A percentile compares a stretch with the other conserved stretches of the same genome.
Evolutionary conservation across 1,139 yeast genomes (phyloP).

Genomic region (Blastobotrys malaysiensis): DNA sequence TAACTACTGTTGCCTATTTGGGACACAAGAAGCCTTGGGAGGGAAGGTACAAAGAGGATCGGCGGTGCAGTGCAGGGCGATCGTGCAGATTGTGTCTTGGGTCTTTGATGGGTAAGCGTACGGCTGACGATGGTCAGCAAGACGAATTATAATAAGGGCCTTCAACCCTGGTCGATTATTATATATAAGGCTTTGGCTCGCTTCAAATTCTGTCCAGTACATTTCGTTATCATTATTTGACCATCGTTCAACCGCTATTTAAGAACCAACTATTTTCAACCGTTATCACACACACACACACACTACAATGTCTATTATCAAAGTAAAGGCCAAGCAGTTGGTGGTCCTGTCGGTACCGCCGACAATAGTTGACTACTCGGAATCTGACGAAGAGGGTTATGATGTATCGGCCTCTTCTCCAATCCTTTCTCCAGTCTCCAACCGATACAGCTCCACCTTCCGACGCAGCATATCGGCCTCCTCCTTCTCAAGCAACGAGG

Average conservation of each 20-base stretch:
- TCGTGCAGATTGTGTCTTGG: background rate
- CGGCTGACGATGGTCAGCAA: background rate
- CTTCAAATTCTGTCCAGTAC: no score
- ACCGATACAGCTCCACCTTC: background rate
- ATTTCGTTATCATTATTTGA: no score
- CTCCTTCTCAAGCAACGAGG: background rate
- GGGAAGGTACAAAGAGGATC: background rate
- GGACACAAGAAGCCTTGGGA: background rate
- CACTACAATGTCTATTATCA: conserved; percentile 5
- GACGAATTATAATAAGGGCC: background rate
- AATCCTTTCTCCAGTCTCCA: background rate
- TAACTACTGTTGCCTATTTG: background rate
- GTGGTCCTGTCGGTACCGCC: conserved; percentile 12
- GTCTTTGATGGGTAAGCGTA: background rate
- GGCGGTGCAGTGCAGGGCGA: background rate
- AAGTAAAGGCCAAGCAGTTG: conserved; percentile 10
- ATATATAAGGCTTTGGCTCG: background rate
- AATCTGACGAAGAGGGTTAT: background rate
- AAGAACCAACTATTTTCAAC: background rate
- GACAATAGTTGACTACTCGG: conserved; percentile 1
- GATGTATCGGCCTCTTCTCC: background rate
- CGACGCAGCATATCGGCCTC: background rate
- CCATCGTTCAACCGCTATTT: no score
- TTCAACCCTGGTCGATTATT: background rate
- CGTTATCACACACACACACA: background rate